Evolutionary conservation across 495 filamentous ascomycete species (phyloP).

Genomic region (Stereocaulon alpinum): DNA sequence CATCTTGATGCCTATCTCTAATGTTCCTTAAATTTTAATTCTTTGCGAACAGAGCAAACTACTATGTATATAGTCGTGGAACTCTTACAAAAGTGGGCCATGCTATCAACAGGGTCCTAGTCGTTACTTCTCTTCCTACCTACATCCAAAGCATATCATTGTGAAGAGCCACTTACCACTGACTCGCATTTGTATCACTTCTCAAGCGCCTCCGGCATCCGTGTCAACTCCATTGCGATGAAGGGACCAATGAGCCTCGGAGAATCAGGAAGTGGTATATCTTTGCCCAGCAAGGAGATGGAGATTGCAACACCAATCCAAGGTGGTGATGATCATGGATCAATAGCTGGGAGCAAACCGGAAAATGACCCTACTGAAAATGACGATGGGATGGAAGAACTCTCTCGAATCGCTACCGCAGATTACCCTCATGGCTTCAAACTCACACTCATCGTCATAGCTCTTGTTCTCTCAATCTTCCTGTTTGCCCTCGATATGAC

Average conservation of each 20-base stretch:
- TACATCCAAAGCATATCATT: no score
- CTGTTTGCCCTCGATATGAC: slow-evolving; percentile 43
- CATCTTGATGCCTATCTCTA: no score
- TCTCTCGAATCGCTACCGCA: neutral
- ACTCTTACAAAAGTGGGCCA: no score
- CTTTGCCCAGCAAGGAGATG: neutral
- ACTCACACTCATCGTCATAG: slow-evolving; percentile 33
- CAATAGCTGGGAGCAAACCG: neutral
- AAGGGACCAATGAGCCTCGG: neutral
- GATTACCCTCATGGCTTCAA: slow-evolving; percentile 30
- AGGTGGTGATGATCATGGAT: no score
- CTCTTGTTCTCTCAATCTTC: slow-evolving; percentile 41
- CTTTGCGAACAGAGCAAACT: no score
- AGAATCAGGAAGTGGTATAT: neutral
- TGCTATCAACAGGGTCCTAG: no score
- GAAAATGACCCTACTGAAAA: neutral
- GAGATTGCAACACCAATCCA: neutral
- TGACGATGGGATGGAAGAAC: neutral
- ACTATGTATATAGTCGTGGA: no score
- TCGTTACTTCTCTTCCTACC: no score
- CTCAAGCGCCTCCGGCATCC: no score
- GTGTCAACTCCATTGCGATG: neutral
- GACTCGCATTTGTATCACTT: no score
- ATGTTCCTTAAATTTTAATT: no score
- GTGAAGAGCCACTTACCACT: no score